Conservation (phyloP, 257 asterid species). For the Petunia secreta region DNA sequence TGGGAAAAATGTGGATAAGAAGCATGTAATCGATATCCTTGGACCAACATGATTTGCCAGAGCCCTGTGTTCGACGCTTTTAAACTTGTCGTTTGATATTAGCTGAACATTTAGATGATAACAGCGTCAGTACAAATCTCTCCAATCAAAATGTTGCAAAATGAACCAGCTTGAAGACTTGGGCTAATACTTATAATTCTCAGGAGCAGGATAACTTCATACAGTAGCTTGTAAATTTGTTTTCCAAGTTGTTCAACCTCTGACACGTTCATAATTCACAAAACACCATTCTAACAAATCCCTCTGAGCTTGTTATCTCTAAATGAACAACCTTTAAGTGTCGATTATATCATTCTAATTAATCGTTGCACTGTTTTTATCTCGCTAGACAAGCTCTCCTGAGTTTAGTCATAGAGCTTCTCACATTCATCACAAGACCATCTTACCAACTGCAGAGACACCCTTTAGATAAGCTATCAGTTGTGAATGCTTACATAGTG, state of each 20-base stretch:
- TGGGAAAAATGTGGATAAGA: slow-evolving; percentile 49
- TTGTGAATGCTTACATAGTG: too few relatives aligned
- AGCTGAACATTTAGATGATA: slow-evolving; percentile 7
- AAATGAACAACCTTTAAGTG: not conserved
- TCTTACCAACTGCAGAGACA: too few relatives aligned
- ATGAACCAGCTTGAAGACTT: not conserved
- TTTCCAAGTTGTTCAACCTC: not conserved
- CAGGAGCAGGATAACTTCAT: not conserved
- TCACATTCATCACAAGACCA: too few relatives aligned
- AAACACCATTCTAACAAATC: not conserved
- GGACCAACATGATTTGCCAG: slow-evolving; percentile 59
- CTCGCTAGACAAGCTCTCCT: not conserved
- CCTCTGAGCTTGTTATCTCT: not conserved
- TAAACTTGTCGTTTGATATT: slow-evolving; percentile 24
- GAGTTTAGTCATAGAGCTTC: too few relatives aligned
- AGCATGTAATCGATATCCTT: slow-evolving; percentile 66
- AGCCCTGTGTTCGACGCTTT: slow-evolving; percentile 50
- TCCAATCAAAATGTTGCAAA: not conserved
- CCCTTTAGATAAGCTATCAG: too few relatives aligned
- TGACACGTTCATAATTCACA: not conserved
- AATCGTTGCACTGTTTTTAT: too few relatives aligned
- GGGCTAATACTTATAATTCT: not conserved
- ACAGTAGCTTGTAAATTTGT: not conserved
- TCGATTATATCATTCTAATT: not conserved
- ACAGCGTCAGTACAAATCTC: not conserved